These are phyloP conservation scores for Backusella australiensis DNA, from an alignment of 192 early-diverging fungal genomes.

Conservation along the genomic window DNA sequence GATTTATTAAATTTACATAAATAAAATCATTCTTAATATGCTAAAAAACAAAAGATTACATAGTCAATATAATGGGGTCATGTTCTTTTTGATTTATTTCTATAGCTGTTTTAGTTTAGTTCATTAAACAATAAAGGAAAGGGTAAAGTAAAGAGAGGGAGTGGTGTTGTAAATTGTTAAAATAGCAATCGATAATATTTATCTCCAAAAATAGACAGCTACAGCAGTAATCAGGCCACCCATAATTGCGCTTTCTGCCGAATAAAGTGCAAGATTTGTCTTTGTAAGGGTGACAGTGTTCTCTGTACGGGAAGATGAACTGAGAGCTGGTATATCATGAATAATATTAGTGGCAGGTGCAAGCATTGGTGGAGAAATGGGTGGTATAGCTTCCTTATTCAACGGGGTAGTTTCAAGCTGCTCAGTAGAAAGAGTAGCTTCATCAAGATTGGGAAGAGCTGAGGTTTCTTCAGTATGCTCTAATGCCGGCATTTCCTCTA, in stretches of 20 bases:
- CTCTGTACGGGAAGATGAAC: neutral
- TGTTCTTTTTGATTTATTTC: neutral
- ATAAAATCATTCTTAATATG: neutral
- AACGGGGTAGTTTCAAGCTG: neutral
- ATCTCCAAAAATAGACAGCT: slow-evolving; percentile 24
- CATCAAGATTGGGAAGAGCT: neutral
- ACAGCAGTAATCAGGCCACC: slow-evolving; percentile 34
- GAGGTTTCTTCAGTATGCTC: neutral
- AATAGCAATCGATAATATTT: neutral
- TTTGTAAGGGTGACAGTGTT: slow-evolving; percentile 9
- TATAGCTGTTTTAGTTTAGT: neutral
- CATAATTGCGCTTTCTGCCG: slow-evolving; percentile 34
- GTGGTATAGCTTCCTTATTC: neutral
- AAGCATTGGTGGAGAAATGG: neutral
- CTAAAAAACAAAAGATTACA: neutral
- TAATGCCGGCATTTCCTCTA: neutral
- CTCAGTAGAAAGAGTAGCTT: neutral
- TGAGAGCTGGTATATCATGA: neutral
- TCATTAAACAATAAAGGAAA: neutral
- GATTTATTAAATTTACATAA: neutral
- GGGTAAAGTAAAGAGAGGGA: neutral
- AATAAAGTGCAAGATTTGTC: slow-evolving; percentile 22
- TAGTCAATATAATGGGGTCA: neutral
- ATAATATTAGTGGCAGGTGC: neutral
- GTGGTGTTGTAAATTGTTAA: neutral